Evolutionary conservation across 164 flowering plant genomes (phyloP).

Genomic region (Tinospora cordifolia): DNA sequence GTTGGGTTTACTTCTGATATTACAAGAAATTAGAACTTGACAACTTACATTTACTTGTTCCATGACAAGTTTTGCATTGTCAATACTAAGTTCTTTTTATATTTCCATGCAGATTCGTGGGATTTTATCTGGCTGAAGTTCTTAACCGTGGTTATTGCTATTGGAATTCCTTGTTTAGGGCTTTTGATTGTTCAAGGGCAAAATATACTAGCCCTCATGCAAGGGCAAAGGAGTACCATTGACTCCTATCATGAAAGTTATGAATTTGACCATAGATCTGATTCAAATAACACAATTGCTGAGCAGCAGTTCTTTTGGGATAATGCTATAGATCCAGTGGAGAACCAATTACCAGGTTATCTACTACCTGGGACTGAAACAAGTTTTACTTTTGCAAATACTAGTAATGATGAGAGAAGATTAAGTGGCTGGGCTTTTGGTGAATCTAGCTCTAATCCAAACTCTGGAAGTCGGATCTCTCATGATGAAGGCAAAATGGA

Average conservation of each 20-base stretch:
- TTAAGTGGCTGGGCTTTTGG: constrained; percentile 32
- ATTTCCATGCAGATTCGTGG: neutral
- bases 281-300: constrained; percentile 29
- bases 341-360: constrained; percentile 28
- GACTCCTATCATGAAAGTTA: constrained; percentile 41
- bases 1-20: too few species aligned
- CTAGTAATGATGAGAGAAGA: constrained; percentile 28
- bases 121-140: neutral
- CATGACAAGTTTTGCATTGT: neutral
- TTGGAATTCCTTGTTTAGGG: neutral
- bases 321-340: constrained; percentile 38
- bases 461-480: constrained; percentile 20
- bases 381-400: constrained; percentile 23
- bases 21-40: neutral
- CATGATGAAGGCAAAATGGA: constrained; percentile 40
- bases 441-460: constrained; percentile 45
- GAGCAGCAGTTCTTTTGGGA: constrained; percentile 39
- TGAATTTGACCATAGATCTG: constrained; percentile 51
- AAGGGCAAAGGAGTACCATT: constrained; percentile 42
- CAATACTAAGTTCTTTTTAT: neutral
- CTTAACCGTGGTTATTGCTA: neutral
- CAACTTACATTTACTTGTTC: neutral
- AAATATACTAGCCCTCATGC: constrained; percentile 35
- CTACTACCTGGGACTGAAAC: constrained; percentile 28
- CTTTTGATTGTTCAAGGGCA: neutral